A percentile compares a stretch with the other conserved stretches of the same genome.
These are phyloP conservation scores for Stephania yunnanensis DNA, from an alignment of 164 flowering plant genomes.

Conservation along the genomic window DNA sequence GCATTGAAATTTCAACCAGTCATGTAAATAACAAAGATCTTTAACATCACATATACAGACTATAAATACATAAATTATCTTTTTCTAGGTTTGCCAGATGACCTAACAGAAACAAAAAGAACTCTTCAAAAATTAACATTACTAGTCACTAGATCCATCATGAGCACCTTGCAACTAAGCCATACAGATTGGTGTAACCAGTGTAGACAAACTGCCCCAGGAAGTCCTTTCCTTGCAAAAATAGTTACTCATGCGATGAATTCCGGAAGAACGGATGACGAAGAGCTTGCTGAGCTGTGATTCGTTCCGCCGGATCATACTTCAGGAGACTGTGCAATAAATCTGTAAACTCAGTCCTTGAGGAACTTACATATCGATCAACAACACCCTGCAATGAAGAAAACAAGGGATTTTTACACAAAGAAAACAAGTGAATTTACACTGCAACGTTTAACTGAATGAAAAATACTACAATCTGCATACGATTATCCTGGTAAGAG, in stretches of 20 bases:
- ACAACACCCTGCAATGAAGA: constrained; percentile 53
- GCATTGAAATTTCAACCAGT: too few species aligned
- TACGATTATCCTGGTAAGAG: too few species aligned
- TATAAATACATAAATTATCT: too few species aligned
- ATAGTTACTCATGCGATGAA: neutral
- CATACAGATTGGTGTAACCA: neutral
- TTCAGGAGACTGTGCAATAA: constrained; percentile 55
- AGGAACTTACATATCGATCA: constrained; percentile 31
- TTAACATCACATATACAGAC: too few species aligned
- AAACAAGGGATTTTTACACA: neutral
- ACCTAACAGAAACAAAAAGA: too few species aligned
- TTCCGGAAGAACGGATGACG: constrained; percentile 59
- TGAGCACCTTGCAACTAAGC: too few species aligned
- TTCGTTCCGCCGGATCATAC: constrained; percentile 68
- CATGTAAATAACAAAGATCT: too few species aligned
- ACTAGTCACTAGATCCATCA: too few species aligned
- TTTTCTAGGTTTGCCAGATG: too few species aligned
- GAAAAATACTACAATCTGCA: too few species aligned
- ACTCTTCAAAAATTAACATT: too few species aligned
- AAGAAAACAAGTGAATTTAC: neutral
- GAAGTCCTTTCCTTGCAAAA: neutral
- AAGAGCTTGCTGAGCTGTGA: constrained; percentile 69
- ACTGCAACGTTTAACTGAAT: neutral
- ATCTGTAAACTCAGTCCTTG: constrained; percentile 37
- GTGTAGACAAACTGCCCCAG: too few species aligned